These are phyloP conservation scores for Pulveroboletus sp. DNA, from an alignment of 768 basidiomycete genomes.

Conservation along the genomic window DNA sequence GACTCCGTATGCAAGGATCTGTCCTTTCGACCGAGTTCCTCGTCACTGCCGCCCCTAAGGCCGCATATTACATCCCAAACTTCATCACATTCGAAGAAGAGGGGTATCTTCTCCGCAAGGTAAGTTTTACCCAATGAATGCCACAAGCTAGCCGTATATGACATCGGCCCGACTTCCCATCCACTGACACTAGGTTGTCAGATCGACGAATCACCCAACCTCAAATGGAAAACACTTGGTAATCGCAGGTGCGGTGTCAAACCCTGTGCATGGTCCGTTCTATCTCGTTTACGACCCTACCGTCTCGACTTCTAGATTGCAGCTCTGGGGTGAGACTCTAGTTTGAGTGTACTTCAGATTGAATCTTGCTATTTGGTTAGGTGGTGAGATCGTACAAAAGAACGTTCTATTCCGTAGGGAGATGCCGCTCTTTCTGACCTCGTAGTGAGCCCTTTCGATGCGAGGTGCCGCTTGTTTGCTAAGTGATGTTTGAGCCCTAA, in stretches of 20 bases:
- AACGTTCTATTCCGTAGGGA: slow-evolving; percentile 64
- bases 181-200: slow-evolving; percentile 31
- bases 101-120: slow-evolving; percentile 72
- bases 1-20: slow-evolving; percentile 10
- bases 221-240: slow-evolving; percentile 68
- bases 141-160: background rate
- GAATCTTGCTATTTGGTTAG: slow-evolving; percentile 31
- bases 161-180: background rate
- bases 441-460: slow-evolving; percentile 48
- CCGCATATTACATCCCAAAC: slow-evolving; percentile 68
- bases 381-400: slow-evolving; percentile 70
- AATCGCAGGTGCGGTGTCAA: slow-evolving; percentile 9
- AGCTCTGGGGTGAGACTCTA: slow-evolving; percentile 57
- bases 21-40: slow-evolving; percentile 12
- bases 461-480: slow-evolving; percentile 3
- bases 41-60: slow-evolving; percentile 28
- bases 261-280: background rate
- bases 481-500: slow-evolving; percentile 57
- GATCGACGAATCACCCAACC: slow-evolving; percentile 76
- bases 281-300: background rate
- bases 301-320: slow-evolving; percentile 44
- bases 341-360: background rate
- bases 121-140: slow-evolving; percentile 22
- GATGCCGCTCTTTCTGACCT: slow-evolving; percentile 65
- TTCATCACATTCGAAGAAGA: slow-evolving; percentile 79